Conservation (phyloP, 2,329 filamentous ascomycete species). For the Diatrype stigma region DNA sequence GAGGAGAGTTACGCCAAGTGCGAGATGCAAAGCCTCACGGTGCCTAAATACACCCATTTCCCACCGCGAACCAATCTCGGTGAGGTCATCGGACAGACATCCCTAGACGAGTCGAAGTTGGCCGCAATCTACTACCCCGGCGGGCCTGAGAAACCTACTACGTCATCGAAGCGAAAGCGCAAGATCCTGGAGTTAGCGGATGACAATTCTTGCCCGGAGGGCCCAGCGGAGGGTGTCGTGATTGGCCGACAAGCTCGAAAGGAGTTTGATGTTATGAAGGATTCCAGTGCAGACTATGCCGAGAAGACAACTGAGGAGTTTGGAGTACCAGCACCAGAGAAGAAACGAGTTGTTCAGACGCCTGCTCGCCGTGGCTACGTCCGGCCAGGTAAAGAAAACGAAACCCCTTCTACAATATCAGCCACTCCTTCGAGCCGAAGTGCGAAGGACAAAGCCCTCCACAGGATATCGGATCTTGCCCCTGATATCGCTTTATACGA, state of each 20-base stretch:
- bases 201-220: slow-evolving; percentile 45
- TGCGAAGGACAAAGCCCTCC: slow-evolving; percentile 81
- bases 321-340: slow-evolving; percentile 27
- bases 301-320: slow-evolving; percentile 28
- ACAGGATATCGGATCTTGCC: slow-evolving; percentile 70
- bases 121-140: slow-evolving; percentile 68
- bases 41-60: slow-evolving; percentile 78
- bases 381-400: slow-evolving; percentile 73
- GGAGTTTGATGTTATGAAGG: slow-evolving; percentile 41
- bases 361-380: slow-evolving; percentile 48
- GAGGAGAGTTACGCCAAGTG: slow-evolving; percentile 96
- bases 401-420: slow-evolving; percentile 64
- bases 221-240: slow-evolving; percentile 43
- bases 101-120: slow-evolving; percentile 62
- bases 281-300: slow-evolving; percentile 34
- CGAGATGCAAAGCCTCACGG: slow-evolving; percentile 66
- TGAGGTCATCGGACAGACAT: slow-evolving; percentile 87
- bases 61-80: slow-evolving; percentile 85
- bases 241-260: slow-evolving; percentile 37
- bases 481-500: slow-evolving; percentile 87
- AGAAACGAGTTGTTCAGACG: slow-evolving; percentile 37
- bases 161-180: slow-evolving; percentile 43
- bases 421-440: slow-evolving; percentile 70
- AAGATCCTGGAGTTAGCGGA: slow-evolving; percentile 47
- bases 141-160: slow-evolving; percentile 41